phyloP scores from a whole-genome alignment of 2,329 filamentous ascomycete species.

The Didymella pinodella region DNA sequence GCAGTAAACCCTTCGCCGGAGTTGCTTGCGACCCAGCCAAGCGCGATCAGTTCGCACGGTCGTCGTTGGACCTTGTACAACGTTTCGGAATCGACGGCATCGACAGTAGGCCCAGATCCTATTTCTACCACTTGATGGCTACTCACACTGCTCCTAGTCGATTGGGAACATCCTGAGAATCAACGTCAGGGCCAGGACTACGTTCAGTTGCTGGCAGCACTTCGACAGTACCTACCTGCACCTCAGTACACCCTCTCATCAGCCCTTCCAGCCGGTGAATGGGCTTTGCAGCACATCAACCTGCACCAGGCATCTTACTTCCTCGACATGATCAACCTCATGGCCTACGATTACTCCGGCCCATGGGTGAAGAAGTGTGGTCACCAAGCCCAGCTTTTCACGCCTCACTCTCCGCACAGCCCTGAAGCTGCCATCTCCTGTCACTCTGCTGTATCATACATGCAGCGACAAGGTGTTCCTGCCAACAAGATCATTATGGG shows the following conservation, averaged over 20 bases:
- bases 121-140: neutral
- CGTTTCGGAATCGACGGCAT: slow-evolving; percentile 77
- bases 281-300: slow-evolving; percentile 74
- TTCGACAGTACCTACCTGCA: slow-evolving; percentile 72
- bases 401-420: slow-evolving; percentile 61
- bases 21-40: slow-evolving; percentile 69
- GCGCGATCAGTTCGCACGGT: slow-evolving; percentile 74
- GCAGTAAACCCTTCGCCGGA: slow-evolving; percentile 70
- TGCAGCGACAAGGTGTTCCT: slow-evolving; percentile 71
- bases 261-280: slow-evolving; percentile 72
- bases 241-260: slow-evolving; percentile 75
- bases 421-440: slow-evolving; percentile 67
- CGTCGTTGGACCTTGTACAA: slow-evolving; percentile 71
- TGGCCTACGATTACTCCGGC: slow-evolving; percentile 81
- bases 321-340: slow-evolving; percentile 79
- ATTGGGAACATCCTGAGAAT: slow-evolving; percentile 79
- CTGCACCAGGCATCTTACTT: slow-evolving; percentile 68
- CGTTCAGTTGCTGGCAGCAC: slow-evolving; percentile 69
- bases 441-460: slow-evolving; percentile 71
- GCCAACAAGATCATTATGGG: slow-evolving; percentile 77
- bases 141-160: slow-evolving; percentile 63
- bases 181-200: slow-evolving; percentile 73
- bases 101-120: slow-evolving; percentile 66
- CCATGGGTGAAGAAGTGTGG: slow-evolving; percentile 72
- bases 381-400: slow-evolving; percentile 78